Base-by-base conservation (phyloP, 352 stramenopile species). In the Aphanomyces astaci region DNA sequence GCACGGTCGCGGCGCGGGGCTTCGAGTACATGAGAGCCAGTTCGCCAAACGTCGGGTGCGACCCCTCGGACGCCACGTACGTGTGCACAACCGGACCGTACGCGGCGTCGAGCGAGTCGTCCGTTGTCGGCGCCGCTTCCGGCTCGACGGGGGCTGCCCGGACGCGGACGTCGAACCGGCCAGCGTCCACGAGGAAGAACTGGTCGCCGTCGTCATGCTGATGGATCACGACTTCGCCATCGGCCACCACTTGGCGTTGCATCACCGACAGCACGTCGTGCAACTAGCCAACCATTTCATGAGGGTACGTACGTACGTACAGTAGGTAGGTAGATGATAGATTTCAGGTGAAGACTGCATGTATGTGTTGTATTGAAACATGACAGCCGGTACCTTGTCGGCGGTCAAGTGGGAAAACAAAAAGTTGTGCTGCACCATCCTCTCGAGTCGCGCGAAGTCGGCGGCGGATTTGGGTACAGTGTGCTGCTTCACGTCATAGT, bases 131-230 rank as follows among this genome's bases (percentile, higher is more conserved):
- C 0, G 15, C 25, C 13, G 51, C 56, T 17, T 24, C 39, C 30
- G 36, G 28, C n/a, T n/a, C 22, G 24, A 39, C 48, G 15, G 45
- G 9, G 17, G 57, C 13, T 3, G 15, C 3, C 0, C 89, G 33
- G 11, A 85, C 76, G 7, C 86, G 84, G 63, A 90, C 84, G 62
- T 95, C 86, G 71, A 92, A 91, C 54, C 88, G 77, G 9, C 86
- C 86, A 48, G 66, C 77, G 56, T 94, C 86, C 45, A 98, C 89
- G 68, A 98, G 72, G 72, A 97, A 98, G 60, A 98, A 98, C 13
- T 86, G 95, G 68, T 98, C 88, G 1, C 94, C 94, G 40, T 94
- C 78, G 31, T 97, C 83, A 39, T 92, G 90, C 79, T 98, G 92
- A 33, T 78, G 82, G 73, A 98, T 97, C 48, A 98, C 86, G 55